phyloP scores from a whole-genome alignment of 1,139 yeast species.

The Candida sanyaensis region DNA sequence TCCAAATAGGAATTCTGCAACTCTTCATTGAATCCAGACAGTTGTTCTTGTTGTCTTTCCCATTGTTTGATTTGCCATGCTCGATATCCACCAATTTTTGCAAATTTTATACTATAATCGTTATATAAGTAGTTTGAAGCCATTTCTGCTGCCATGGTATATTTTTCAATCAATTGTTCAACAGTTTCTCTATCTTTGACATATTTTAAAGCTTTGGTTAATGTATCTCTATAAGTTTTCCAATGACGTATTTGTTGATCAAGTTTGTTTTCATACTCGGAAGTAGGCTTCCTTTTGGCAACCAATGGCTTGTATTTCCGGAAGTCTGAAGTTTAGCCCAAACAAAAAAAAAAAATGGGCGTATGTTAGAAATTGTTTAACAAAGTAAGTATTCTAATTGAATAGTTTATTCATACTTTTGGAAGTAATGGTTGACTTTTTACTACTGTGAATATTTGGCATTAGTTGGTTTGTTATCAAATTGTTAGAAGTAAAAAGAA shows the following conservation, averaged over 20 bases:
- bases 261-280: constrained; percentile 10
- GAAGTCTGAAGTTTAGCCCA: not conserved
- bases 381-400: too few species aligned
- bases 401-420: not conserved
- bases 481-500: not conserved
- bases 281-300: not conserved
- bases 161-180: constrained; percentile 14
- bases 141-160: constrained; percentile 16
- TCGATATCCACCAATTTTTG: constrained; percentile 16
- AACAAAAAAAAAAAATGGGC: not conserved
- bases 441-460: not conserved
- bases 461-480: not conserved
- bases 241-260: constrained; percentile 14
- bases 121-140: constrained; percentile 19
- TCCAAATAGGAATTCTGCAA: constrained; percentile 7
- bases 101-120: constrained; percentile 16
- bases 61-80: constrained; percentile 14
- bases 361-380: not conserved
- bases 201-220: constrained; percentile 16
- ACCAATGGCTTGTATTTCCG: constrained; percentile 6
- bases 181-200: constrained; percentile 12
- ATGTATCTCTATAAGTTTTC: constrained; percentile 14
- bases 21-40: constrained; percentile 8
- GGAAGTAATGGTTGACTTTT: too few species aligned
- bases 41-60: constrained; percentile 6